Evolutionary conservation across 2,329 filamentous ascomycete species (phyloP).

Genomic region (Botrytis fragariae): DNA sequence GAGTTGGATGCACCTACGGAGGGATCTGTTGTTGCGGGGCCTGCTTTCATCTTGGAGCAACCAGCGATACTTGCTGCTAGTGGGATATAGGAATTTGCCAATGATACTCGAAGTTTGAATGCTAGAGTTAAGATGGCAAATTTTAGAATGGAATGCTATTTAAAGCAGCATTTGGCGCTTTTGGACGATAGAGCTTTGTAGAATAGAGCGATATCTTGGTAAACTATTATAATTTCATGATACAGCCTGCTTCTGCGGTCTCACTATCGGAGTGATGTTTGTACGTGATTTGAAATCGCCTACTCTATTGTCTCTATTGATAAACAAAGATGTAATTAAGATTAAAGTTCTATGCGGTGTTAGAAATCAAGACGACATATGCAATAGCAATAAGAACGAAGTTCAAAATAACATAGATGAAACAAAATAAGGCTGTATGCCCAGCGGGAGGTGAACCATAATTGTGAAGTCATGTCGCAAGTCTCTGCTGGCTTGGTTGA

Average conservation of each 20-base stretch:
- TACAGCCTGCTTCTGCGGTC: background rate
- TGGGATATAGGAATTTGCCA: background rate
- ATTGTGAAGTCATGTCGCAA: too few species aligned
- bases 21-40: slow-evolving; percentile 43
- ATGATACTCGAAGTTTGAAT: background rate
- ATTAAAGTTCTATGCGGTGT: background rate
- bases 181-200: background rate
- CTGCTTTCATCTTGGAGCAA: slow-evolving; percentile 41
- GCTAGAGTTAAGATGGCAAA: background rate
- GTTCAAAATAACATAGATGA: background rate
- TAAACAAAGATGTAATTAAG: background rate
- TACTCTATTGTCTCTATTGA: background rate
- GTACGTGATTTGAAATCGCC: background rate
- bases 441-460: too few species aligned
- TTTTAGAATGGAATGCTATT: background rate
- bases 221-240: background rate
- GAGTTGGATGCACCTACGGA: slow-evolving; percentile 40
- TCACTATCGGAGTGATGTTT: background rate
- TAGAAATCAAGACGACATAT: too few species aligned
- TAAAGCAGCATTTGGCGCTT: background rate
- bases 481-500: background rate
- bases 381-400: background rate
- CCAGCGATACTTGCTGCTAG: slow-evolving; percentile 26
- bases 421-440: background rate
- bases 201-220: background rate